phyloP scores from a whole-genome alignment of 192 early-diverging fungal genomes.

The Podochytrium sp. region DNA sequence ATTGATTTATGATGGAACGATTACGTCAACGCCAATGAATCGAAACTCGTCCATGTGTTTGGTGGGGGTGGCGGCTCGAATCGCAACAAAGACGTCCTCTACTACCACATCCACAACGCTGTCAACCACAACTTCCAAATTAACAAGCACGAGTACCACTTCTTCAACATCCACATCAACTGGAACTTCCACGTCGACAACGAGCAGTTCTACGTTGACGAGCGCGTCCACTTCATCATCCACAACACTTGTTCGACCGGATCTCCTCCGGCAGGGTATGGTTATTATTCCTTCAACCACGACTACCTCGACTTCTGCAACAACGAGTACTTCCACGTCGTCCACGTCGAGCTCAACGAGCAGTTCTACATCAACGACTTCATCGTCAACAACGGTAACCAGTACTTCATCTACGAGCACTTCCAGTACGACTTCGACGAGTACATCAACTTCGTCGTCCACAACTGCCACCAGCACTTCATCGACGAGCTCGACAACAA shows the following conservation, averaged over 20 bases:
- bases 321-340: not conserved
- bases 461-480: not conserved
- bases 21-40: not conserved
- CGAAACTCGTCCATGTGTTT: too few relatives aligned
- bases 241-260: too few relatives aligned
- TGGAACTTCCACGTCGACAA: not conserved
- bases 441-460: not conserved
- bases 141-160: not conserved
- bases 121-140: not conserved
- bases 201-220: not conserved
- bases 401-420: not conserved
- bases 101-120: conserved; percentile 6
- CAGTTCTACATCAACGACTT: not conserved
- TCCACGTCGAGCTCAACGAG: too few relatives aligned
- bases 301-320: not conserved
- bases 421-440: not conserved
- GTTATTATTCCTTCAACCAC: too few relatives aligned
- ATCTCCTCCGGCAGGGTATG: too few relatives aligned
- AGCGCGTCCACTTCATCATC: not conserved
- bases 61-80: too few relatives aligned
- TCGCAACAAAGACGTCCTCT: not conserved
- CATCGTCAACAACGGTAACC: not conserved
- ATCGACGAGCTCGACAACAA: not conserved
- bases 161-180: not conserved
- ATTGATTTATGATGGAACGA: not conserved